Base-by-base conservation (phyloP, 2,329 filamentous ascomycete genomes). In the Aurifilum marmelostoma region DNA sequence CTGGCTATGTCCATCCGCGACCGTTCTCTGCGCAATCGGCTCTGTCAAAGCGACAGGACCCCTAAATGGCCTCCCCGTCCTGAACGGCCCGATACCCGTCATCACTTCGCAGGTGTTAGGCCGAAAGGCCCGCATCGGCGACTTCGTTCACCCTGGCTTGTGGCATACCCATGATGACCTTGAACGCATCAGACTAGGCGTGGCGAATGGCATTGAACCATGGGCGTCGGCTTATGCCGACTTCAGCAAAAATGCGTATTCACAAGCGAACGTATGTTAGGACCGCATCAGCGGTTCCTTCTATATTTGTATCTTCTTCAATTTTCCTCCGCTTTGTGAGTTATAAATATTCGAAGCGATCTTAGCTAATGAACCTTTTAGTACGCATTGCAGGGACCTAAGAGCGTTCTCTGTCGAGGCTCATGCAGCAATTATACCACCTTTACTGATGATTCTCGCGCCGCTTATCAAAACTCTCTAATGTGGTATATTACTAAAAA, bases 401-500 rank as follows among this genome's bases (percentile, higher is more conserved):
- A 76, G 8, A 60, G 69, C 0, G 74, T 80, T 2, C 61, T 77
- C 7, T 78, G 75, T 6, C 76, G 80, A 1, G 79, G 80, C 0
- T 6, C 62, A 5, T 67, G 72, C 52, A 80, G 74, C 72, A 82
- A 82, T 63, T 80, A 80, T 58, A 78, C 74, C 2, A 72, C 74
- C 1, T 81, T 81, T 68, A 74, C 77, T 14, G 70, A 75, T 3
- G 80, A 82, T 69, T 75, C 73, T 5, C 75, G 80, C 24, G 80
- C 79, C 0, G 79, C 80, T 1, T 82, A 75, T 69, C 80, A 82
- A 65, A 80, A 81, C 60, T 76, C 80, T 6, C 72, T 81, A 11
- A 80, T 81, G 79, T 82, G 79, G 80, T 81, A 81, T 63, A 80
- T 82, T 67, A 82, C 80, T 0, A 73, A 73, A 9, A 74, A 80